Evolutionary conservation across 2,329 filamentous ascomycete genomes (phyloP), one percentile per base, ranked within the genome.

Genomic region (Diplodia seriata): DNA sequence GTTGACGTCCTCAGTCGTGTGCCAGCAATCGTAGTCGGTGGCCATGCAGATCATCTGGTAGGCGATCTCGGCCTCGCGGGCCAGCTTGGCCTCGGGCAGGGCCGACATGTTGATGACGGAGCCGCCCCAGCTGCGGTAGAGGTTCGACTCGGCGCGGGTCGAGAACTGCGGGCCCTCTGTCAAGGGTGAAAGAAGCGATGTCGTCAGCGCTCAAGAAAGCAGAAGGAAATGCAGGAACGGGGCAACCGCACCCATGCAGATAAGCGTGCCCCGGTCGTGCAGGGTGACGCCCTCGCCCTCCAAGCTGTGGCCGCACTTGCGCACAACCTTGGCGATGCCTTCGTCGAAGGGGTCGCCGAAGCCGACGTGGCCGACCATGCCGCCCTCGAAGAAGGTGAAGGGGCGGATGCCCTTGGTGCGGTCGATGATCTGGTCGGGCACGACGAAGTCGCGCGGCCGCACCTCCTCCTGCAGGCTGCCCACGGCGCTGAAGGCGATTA

Each of bases 21-120:
- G 91, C 95, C 95, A 99, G 88, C 94, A 98, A 84, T 99, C 95
- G 80, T 99, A 99, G 84, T 99, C 95, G 33, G 95, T 99, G 40
- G 93, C 92, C 95, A 99, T 99, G 85, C 94, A 97, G 76, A 99
- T 97, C 87, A 97, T 96, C 83, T 97, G 93, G 81, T 98, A 98
- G 43, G 91, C 91, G 74, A 99, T 91, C 84, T 99, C 95, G 29
- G 95, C 95, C 83, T 99, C 95, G 66, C 92, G 90, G 11, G 95
- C 95, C 23, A 99, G 89, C 85, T 99, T 99, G 61, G 94, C 91
- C 83, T 99, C 95, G 23, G 95, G 95, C 18, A 99, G 86, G 15
- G 90, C 91, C 54, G 92, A 97, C 95, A 99, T 99, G 87, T 98
- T 98, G 85, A 99, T 98, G 65, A 98, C 92, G 72, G 88, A 91